These are phyloP conservation scores for Lumnitzera racemosa DNA, from an alignment of 345 rosid species.

Conservation along the genomic window DNA sequence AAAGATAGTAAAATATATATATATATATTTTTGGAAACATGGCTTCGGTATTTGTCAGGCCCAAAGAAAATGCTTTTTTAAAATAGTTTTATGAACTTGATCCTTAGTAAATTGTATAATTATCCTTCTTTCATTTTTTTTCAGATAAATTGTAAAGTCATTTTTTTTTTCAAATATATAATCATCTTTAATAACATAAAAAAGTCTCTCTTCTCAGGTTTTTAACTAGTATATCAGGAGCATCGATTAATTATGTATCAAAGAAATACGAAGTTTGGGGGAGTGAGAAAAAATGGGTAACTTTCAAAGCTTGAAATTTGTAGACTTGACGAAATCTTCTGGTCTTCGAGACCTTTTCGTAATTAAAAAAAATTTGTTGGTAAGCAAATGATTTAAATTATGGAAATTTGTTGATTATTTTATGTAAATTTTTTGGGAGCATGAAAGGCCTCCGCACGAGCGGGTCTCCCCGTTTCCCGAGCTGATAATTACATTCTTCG, in stretches of 20 bases:
- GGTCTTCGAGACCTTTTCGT: conserved; percentile 9
- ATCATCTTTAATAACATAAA: no score
- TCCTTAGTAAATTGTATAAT: no score
- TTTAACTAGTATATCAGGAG: no score
- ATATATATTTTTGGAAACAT: no score
- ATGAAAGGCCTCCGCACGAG: conserved; percentile 60
- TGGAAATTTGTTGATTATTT: conserved; percentile 8
- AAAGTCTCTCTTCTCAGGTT: no score
- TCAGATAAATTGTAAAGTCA: no score
- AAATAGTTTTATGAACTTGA: no score
- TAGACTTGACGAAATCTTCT: conserved; percentile 13
- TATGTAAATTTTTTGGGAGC: conserved; percentile 16
- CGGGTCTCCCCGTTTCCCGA: conserved; percentile 54
- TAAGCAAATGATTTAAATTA: conserved; percentile 11
- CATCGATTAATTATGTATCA: conserved; percentile 10
- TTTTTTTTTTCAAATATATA: no score
- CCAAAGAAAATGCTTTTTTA: no score
- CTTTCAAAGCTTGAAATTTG: conserved; percentile 9
- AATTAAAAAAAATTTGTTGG: conserved; percentile 17
- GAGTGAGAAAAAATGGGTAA: conserved; percentile 1
- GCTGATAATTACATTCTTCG: conserved; percentile 22
- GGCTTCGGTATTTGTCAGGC: no score
- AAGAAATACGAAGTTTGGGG: conserved; percentile 7
- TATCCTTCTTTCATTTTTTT: no score
- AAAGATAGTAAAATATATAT: no score